These are phyloP conservation scores for Larix sibirica DNA, from an alignment of 83 land plant genomes.

Conservation along the genomic window DNA sequence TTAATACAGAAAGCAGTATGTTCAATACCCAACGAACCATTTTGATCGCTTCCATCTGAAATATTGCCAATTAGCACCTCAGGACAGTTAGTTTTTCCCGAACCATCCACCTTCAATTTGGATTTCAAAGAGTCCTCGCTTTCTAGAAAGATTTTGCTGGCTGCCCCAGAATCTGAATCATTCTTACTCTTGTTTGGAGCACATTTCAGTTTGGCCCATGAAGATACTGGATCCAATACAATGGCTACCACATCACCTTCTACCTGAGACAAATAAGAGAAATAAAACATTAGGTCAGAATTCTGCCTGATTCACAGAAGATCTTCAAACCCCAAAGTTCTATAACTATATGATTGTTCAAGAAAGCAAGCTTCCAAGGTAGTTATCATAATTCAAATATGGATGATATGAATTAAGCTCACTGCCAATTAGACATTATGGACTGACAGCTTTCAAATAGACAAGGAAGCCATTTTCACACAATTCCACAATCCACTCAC, in stretches of 20 bases:
- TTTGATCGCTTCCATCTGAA: not conserved
- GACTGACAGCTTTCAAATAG: too few species aligned
- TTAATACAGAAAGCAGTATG: not conserved
- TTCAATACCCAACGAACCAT: not conserved
- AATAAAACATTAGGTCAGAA: not conserved
- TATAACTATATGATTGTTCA: not conserved
- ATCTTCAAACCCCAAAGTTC: not conserved
- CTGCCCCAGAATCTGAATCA: not conserved
- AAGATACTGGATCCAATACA: constrained; percentile 57
- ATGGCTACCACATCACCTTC: constrained; percentile 91
- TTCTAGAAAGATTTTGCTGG: too few species aligned
- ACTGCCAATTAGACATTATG: too few species aligned
- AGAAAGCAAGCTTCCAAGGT: not conserved
- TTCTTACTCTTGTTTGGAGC: not conserved
- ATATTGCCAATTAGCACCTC: not conserved
- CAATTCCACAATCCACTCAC: too few species aligned
- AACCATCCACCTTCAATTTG: not conserved
- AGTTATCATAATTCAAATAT: not conserved
- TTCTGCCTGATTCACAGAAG: not conserved
- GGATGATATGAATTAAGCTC: not conserved
- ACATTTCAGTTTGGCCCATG: constrained; percentile 81
- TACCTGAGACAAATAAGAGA: constrained; percentile 44
- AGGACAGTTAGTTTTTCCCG: not conserved
- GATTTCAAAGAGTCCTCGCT: not conserved
- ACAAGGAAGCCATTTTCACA: too few species aligned